Base-by-base conservation (phyloP, 2,329 filamentous ascomycete genomes). In the Reticulascus tulasneorum region DNA sequence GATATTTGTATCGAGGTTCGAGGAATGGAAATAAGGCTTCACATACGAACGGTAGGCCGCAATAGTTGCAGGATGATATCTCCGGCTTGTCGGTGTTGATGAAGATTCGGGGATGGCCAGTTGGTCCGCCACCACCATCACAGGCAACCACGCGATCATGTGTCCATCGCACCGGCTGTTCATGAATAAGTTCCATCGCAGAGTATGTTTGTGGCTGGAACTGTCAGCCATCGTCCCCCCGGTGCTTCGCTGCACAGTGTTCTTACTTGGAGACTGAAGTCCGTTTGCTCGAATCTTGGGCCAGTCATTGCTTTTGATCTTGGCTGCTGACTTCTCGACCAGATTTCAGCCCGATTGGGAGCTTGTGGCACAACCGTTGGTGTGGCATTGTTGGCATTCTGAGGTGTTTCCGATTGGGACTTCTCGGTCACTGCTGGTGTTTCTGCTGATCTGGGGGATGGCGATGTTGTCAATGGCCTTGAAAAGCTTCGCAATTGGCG, bases 1-100 rank as follows among this genome's bases (percentile, higher is more conserved):
- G n/a, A n/a, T n/a, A n/a, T n/a, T n/a, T n/a, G n/a, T n/a, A n/a
- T n/a, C n/a, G n/a, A n/a, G n/a, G n/a, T n/a, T n/a, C n/a, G n/a
- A n/a, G n/a, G n/a, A n/a, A n/a, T n/a, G n/a, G n/a, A n/a, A n/a
- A n/a, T n/a, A n/a, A n/a, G n/a, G n/a, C n/a, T n/a, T 13, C 35
- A 65, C 90, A 59, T 76, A 97, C 93, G 60, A 82, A 98, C 52
- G 93, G 93, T 49, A 93, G 62, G 35, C 93, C 93, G 60, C 93
- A 98, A 71, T 98, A 98, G 56, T 77, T 83, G 73, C 93, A 98
- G 59, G 73, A 72, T 64, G 79, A 79, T 54, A 98, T 95, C 71
- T 97, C 82, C 27, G 93, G 86, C 75, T 96, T 97, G 67, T 98
- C 93, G 49, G 86, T 83, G 68, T 98, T 98, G 77, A 98, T 98